Base-by-base conservation (phyloP, 2,329 filamentous ascomycete genomes). In the Penicillium sp. region DNA sequence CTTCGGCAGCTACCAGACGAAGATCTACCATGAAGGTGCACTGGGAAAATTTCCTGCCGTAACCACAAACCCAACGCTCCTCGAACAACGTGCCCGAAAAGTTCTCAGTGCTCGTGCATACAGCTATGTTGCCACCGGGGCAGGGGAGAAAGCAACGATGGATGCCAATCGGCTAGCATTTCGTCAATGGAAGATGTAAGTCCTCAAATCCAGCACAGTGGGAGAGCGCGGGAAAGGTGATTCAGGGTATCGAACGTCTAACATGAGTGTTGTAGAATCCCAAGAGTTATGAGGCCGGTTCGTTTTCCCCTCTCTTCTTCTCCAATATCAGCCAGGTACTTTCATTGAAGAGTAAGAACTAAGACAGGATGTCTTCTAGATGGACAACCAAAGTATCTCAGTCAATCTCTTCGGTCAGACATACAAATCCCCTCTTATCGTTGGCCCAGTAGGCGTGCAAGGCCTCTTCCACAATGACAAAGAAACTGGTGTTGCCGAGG, bases 361-460 rank as follows among this genome's bases (percentile, higher is more conserved):
- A 30, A 31, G 5, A 22, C 9, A 30, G 40, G 4, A 43, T 22
- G 38, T 38, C 19, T 28, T 50, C 33, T 36, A 70, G 69, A 67
- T 69, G 59, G 62, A 68, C 38, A 57, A 62, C 30, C 74, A 82
- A 5, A 75, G 84, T 56, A 68, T 84, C 17, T 72, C 71, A 7
- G 73, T 82, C 3, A 73, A 79, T 37, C 65, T 87, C 0, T 84
- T 87, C 35, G 79, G 78, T 0, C 69, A 72, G 30, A 69, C 70
- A 37, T 77, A 81, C 45, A 69, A 75, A 3, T 76, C 73, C 14
- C 86, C 85, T 0, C 61, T 88, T 0, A 67, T 88, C 2, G 82
- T 88, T 66, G 87, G 86, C 1, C 88, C 88, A 0, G 78, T 91
- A 1, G 88, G 88, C 0, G 86, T 89, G 0, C 87, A 90, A 64